Base-by-base conservation (phyloP, 2,329 filamentous ascomycete genomes). In the Colletotrichum abscissum region DNA sequence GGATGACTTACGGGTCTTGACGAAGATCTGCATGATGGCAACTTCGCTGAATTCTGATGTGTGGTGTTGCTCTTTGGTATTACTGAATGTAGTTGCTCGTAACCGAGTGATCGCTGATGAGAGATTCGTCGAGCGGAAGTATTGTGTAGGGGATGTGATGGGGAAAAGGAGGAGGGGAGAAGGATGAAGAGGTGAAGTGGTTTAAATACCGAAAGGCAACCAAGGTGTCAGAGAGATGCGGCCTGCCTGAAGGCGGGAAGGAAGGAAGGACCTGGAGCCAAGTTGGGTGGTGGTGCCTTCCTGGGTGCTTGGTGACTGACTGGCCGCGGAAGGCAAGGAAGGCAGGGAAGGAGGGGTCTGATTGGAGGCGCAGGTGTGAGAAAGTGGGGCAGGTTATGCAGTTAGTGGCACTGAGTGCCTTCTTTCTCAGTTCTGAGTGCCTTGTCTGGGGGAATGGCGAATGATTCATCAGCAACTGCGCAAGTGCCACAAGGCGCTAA, bases 21-120 rank as follows among this genome's bases (percentile, higher is more conserved):
- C 95, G 86, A 98, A 98, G 90, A 98, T 98, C 90, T 98, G 95
- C 95, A 98, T 97, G 85, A 78, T 92, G 85, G 77, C 82, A 81
- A 79, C 79, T 78, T 76, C 62, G 69, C 72, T 76, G 75, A 46
- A 71, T 77, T 49, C 72, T 78, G 76, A 66, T 77, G 70, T 78
- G 75, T 66, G 67, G 73, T 76, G 63, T 46, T 74, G 60, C 63
- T 64, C 33, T 75, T 58, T 58, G 62, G 72, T 66, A 14, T 42
- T 22, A 30, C n/a, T 60, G 19, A 35, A 54, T 56, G 38, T 52
- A 35, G 42, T 52, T 59, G 69, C 30, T 74, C 11, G 49, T 26
- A 33, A 52, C 12, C 16, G 22, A 49, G 16, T 55, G 14, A 30
- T 58, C 46, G 35, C 33, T 60, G 35, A 46, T 52, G 55, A 35